Evolutionary conservation across 192 early-diverging fungal species (phyloP).

Genomic region (Coemansia sp.): DNA sequence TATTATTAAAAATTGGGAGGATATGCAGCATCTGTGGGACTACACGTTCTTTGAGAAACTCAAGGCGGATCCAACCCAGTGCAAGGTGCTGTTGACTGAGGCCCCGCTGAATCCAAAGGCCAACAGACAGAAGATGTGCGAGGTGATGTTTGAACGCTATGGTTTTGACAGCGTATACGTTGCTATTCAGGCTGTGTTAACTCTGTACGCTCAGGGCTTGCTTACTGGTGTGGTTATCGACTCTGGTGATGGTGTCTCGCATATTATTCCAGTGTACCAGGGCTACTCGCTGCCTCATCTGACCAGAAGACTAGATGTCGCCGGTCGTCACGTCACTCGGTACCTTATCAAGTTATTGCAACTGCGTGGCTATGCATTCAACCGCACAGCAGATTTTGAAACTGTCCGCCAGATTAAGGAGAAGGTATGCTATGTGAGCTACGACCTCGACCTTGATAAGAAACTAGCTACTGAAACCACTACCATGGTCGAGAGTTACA

Average conservation of each 20-base stretch:
- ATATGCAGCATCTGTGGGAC: constrained; percentile 96
- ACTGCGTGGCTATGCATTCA: constrained; percentile 93
- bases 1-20: constrained; percentile 96
- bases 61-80: constrained; percentile 80
- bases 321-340: constrained; percentile 92
- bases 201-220: constrained; percentile 97
- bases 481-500: constrained; percentile 92
- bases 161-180: constrained; percentile 92
- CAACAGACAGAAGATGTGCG: constrained; percentile 91
- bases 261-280: constrained; percentile 98
- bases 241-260: constrained; percentile 98
- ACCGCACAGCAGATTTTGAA: constrained; percentile 97
- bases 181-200: constrained; percentile 96
- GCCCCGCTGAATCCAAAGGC: constrained; percentile 92
- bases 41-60: constrained; percentile 96
- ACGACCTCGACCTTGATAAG: constrained; percentile 90
- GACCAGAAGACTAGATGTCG: constrained; percentile 89
- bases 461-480: constrained; percentile 97
- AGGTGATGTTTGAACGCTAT: constrained; percentile 97
- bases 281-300: constrained; percentile 90
- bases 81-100: constrained; percentile 95
- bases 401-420: constrained; percentile 98
- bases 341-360: constrained; percentile 97
- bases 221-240: constrained; percentile 97
- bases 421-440: constrained; percentile 96